These are phyloP conservation scores for Elaeis oleifera DNA, from an alignment of 202 grass and related monocot species.

Conservation along the genomic window DNA sequence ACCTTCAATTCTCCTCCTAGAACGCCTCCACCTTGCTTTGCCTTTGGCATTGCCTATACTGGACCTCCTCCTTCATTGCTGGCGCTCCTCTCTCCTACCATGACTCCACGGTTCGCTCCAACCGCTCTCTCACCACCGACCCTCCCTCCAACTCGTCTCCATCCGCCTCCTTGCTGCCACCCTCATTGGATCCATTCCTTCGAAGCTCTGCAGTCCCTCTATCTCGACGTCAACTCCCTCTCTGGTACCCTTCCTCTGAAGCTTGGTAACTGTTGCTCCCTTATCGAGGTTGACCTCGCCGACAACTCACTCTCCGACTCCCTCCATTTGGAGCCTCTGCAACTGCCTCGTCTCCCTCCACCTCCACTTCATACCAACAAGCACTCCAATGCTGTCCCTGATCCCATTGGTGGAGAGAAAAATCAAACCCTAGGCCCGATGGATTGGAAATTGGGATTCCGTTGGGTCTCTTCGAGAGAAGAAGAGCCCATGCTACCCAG, in stretches of 20 bases:
- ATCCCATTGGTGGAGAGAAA: constrained; percentile 3
- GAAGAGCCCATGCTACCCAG: no score
- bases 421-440: no score
- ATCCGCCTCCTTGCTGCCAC: constrained; percentile 66
- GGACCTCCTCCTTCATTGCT: constrained; percentile 19
- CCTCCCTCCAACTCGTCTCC: constrained; percentile 47
- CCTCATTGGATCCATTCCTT: constrained; percentile 47
- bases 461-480: no score
- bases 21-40: constrained; percentile 59
- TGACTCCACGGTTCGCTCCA: constrained; percentile 25
- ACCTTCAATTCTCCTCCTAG: constrained; percentile 69
- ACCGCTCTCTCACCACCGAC: constrained; percentile 47
- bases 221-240: constrained; percentile 56
- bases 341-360: constrained; percentile 35
- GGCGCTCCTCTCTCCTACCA: constrained; percentile 27
- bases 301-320: constrained; percentile 33
- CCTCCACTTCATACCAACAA: constrained; percentile 39
- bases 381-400: constrained; percentile 32
- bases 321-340: constrained; percentile 78
- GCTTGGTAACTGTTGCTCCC: constrained; percentile 71
- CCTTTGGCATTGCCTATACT: constrained; percentile 81
- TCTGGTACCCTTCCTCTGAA: constrained; percentile 47
- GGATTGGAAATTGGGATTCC: no score
- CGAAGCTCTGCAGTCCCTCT: constrained; percentile 37
- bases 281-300: constrained; percentile 49